Base-by-base conservation (phyloP, 2,329 filamentous ascomycete genomes). In the Sclerotinia borealis region DNA sequence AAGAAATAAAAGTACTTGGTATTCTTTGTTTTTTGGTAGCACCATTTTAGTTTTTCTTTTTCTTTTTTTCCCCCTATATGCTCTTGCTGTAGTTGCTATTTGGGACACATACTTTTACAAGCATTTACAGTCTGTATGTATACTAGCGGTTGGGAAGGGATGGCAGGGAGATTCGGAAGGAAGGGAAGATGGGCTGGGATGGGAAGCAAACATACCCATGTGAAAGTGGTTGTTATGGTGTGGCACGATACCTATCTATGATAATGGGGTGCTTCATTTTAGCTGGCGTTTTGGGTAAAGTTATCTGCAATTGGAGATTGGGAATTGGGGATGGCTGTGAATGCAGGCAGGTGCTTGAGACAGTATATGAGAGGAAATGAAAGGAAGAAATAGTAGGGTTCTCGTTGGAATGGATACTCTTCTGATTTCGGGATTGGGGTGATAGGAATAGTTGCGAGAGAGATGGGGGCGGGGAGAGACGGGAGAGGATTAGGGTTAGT, bases 1-100 rank as follows among this genome's bases (percentile, higher is more conserved):
- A 25, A 56, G 39, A 45, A 56, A 34, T 34, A 58, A 58, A 45
- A 45, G 54, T 58, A 58, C 41, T 34, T 58, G 39, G n/a, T 58
- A 34, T 41, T 34, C 34, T 8, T 19, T n/a, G n/a, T 45, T 34
- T 55, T 58, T 58, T 34, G 29, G 29, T 34, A 36, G 29, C 39
- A 58, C 29, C 41, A 34, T 45, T 58, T 36, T 58, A 58, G 39
- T 45, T 45, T 25, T 58, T 17, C 5, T 41, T 45, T 34, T 34
- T n/a, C 31, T 31, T 51, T 34, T 45, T 36, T 58, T 34, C 2
- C 19, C 29, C 25, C 43, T 45, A n/a, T n/a, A n/a, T 45, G 15
- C 54, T 25, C 11, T 58, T 58, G 54, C n/a, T 58, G 27, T 45
- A 34, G 54, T 58, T 39, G 29, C 47, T 47, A 58, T 47, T 58